A percentile compares a stretch with the other conserved stretches of the same genome.
Conservation (phyloP, 2,329 filamentous ascomycete genomes). For the Mariannaea sp. region DNA sequence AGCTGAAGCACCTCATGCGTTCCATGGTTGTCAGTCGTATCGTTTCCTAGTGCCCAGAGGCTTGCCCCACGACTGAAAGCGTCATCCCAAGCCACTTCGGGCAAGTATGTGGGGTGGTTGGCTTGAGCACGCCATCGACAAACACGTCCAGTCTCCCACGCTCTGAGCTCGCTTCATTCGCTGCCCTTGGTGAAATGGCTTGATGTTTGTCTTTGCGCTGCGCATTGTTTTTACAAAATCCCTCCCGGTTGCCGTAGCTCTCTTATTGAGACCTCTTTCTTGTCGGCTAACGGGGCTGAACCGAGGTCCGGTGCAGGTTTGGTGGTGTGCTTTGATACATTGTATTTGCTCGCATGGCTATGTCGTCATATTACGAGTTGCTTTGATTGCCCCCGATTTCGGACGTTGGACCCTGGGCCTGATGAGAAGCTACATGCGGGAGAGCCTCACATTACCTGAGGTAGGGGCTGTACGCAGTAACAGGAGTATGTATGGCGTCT, state of each 20-base stretch:
- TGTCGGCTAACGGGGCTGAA: constrained; percentile 15
- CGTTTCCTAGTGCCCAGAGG: not conserved
- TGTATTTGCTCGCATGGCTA: not conserved
- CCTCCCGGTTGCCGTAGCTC: not conserved
- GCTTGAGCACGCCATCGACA: constrained; percentile 24
- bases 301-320: constrained; percentile 2
- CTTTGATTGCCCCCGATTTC: not conserved
- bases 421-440: not conserved
- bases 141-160: constrained; percentile 6
- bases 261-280: constrained; percentile 17
- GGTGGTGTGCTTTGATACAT: constrained; percentile 8
- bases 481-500: too few species aligned
- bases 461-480: too few species aligned
- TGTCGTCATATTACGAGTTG: constrained; percentile 1
- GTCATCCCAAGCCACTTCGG: constrained; percentile 14
- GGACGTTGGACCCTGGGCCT: constrained; percentile 2
- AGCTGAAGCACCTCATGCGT: constrained; percentile 5
- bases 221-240: not conserved
- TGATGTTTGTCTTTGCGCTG: constrained; percentile 2
- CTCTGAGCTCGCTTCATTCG: constrained; percentile 14
- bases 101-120: constrained; percentile 16
- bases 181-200: constrained; percentile 14
- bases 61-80: constrained; percentile 8
- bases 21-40: not conserved
- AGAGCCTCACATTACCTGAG: too few species aligned